A percentile compares a stretch with the other conserved stretches of the same genome.
These are phyloP conservation scores for Colletotrichum destructivum DNA, from an alignment of 2,329 filamentous ascomycete genomes.

Conservation along the genomic window DNA sequence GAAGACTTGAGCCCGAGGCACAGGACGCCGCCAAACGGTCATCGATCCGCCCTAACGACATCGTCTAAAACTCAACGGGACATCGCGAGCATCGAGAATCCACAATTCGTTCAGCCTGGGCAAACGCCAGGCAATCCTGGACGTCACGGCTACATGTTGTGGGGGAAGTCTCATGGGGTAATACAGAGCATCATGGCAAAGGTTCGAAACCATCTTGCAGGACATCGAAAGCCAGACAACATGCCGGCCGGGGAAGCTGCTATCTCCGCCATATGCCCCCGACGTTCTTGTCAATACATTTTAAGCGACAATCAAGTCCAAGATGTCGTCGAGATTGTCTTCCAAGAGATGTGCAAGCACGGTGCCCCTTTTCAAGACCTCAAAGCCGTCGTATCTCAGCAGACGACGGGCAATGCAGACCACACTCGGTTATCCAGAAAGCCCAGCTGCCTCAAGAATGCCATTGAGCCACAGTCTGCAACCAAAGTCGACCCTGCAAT, in stretches of 20 bases:
- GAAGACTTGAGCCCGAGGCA: too few relatives aligned
- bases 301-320: constrained; percentile 27
- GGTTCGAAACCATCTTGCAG: constrained; percentile 4
- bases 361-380: neutral
- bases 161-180: neutral
- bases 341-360: constrained; percentile 27
- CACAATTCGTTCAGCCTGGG: neutral
- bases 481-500: constrained; percentile 51
- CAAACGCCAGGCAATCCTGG: neutral
- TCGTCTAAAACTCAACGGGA: neutral
- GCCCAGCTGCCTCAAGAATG: constrained; percentile 39
- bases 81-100: neutral
- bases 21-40: neutral
- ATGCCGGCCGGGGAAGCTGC: neutral
- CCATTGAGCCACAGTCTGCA: constrained; percentile 47
- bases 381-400: neutral
- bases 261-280: neutral
- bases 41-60: neutral
- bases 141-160: neutral
- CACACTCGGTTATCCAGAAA: neutral
- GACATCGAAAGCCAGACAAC: neutral
- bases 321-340: constrained; percentile 30
- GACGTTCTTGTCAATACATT: constrained; percentile 22
- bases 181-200: constrained; percentile 28
- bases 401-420: too few relatives aligned